Evolutionary conservation across 139 green algal genomes (phyloP), one percentile per base, ranked within the genome.

Genomic region (Micromonas pusilla): DNA sequence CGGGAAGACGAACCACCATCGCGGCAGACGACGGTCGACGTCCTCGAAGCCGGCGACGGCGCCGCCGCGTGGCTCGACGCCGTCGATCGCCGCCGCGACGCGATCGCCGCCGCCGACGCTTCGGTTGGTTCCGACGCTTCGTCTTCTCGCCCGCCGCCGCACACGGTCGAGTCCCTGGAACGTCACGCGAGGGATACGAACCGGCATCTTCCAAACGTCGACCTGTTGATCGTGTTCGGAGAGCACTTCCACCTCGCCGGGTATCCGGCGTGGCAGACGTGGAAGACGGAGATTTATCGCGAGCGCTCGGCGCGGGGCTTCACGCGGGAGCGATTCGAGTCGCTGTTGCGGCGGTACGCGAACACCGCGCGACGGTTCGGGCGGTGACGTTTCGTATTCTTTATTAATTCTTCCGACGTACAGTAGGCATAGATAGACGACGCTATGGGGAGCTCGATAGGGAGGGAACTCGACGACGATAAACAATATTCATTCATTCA

Each of bases 251-350:
- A 72, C 33, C 28, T 45, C 4, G 26, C 32, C 28, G 65, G 28
- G 13, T 72, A 52, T 39, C 65, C 65, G n/a, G n/a, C 65, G 65
- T 72, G 65, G 65, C 65, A 72, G 65, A 26, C 38, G 30, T 16
- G 38, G n/a, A 33, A 13, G 28, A 26, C 65, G 26, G 65, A 72
- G 28, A 38, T 72, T 23, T 72, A 52, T 26, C 65, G 38, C 65
- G 65, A 52, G 65, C 3, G 3, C n/a, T 20, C 28, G 65, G 13
- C 23, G 26, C 13, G 33, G 30, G 30, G 26, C n/a, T 72, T 72
- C 65, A 72, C 65, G 28, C 28, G 30, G 4, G 4, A 39, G 28
- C 3, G 33, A 21, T 45, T 72, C 28, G 30, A 5, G 26, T 4
- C n/a, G 26, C 23, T 72, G 13, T 3, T 72, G 3, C 26, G 33